A percentile compares a stretch with the other conserved stretches of the same genome.
phyloP scores from a whole-genome alignment of 306 rosid genomes.

The Vigna reflexopilosa region DNA sequence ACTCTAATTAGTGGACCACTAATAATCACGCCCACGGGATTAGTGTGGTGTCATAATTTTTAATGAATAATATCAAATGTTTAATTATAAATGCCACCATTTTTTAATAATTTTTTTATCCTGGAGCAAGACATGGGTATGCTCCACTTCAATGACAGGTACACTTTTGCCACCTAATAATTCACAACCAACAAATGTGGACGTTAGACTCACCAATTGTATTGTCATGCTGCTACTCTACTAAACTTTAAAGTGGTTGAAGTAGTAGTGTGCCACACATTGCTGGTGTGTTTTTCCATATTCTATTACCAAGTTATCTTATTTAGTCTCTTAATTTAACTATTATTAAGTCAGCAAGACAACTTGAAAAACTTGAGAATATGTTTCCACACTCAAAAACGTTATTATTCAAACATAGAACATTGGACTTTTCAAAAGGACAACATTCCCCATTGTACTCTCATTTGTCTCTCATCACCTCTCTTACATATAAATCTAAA shows the following conservation, averaged over 20 bases:
- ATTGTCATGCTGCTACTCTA: conserved; percentile 42
- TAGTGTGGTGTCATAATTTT: conserved; percentile 34
- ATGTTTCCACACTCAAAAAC: not conserved
- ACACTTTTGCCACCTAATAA: conserved; percentile 22
- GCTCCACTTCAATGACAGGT: conserved; percentile 35
- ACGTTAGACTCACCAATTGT: conserved; percentile 42
- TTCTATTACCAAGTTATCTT: not conserved
- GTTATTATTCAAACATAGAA: conserved; percentile 41
- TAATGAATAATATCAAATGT: conserved; percentile 26
- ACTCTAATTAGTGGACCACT: conserved; percentile 43
- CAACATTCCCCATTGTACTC: conserved; percentile 37
- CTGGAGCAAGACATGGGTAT: conserved; percentile 8
- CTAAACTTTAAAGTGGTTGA: conserved; percentile 26
- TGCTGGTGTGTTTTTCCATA: not conserved
- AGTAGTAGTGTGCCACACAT: conserved; percentile 43
- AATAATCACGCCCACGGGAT: conserved; percentile 34
- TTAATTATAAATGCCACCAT: conserved; percentile 17
- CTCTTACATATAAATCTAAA: conserved; percentile 33
- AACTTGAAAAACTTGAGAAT: not conserved
- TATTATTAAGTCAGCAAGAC: conserved; percentile 39
- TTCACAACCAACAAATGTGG: conserved; percentile 46
- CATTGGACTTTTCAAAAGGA: conserved; percentile 36
- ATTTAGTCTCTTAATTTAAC: not conserved
- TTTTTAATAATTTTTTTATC: conserved; percentile 1
- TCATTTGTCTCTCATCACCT: not conserved